Base-by-base conservation (phyloP, 345 rosid species). In the Eucalyptus tenuipes region DNA sequence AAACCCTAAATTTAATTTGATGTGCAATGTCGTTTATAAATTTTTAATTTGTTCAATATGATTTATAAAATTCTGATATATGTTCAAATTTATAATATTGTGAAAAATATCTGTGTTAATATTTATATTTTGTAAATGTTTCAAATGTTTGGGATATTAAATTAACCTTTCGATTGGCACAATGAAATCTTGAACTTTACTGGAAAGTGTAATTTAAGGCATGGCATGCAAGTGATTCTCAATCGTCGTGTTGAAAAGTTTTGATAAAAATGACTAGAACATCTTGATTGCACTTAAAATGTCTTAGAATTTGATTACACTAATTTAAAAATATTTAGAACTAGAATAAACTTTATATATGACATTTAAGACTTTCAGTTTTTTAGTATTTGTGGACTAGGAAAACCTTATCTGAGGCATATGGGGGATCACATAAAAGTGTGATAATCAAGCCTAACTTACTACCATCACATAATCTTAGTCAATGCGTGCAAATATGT, bases 21-120 rank as follows among this genome's bases (percentile, higher is more conserved):
- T 10, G 5, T 22, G 13, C 3, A 22, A 55, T 55, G 6, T 9
- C 0, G 0, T 2, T 55, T 20, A 22, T 55, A 4, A 9, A 55
- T 24, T 55, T 2, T 55, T 4, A 24, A 55, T 22, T 24, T 55
- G 1, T 24, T 55, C 2, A 55, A 24, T 22, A 20, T 55, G 1
- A 22, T 55, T 22, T 10, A 18, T 55, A 20, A 20, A 55, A 2
- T 55, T 22, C 0, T 22, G 2, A 55, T 55, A 55, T 52, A 52
- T 50, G 2, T 17, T 52, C 55, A 52, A 15, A 66, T 68, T 68
- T 33, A 10, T 18, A 37, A 17, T 71, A 3, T 18, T 17, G 3
- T 5, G 81, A 71, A 71, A 9, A 33, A 66, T 29, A 57, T 25
- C 1, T 16, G 3, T 71, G 68, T 61, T 29, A 61, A 13, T 27